A percentile compares a stretch with the other conserved stretches of the same genome.
These are phyloP conservation scores for Symbiodinium natans DNA, from an alignment of 73 alveolate genomes.

Conservation along the genomic window DNA sequence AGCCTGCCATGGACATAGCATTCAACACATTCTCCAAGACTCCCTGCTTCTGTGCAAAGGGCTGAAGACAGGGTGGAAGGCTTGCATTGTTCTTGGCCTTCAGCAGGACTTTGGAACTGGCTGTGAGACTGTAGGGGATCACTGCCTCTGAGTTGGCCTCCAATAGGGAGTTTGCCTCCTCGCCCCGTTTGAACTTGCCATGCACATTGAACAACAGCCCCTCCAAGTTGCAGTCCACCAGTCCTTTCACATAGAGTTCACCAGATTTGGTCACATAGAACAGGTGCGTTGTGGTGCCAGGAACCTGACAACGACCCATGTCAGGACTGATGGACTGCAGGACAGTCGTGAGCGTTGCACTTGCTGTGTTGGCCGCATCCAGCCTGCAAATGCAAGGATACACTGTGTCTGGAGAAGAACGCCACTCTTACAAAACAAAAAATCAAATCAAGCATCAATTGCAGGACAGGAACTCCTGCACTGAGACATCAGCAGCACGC, in stretches of 20 bases:
- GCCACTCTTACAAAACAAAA: no score
- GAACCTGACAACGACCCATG: background rate
- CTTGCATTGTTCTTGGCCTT: background rate
- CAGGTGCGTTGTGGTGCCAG: background rate
- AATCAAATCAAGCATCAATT: no score
- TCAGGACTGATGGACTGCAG: background rate
- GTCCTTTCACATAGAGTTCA: background rate
- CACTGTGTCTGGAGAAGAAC: background rate
- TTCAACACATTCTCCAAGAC: background rate
- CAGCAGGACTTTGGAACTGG: background rate
- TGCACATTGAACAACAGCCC: background rate
- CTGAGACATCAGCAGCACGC: background rate
- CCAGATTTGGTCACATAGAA: background rate
- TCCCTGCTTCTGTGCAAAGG: background rate
- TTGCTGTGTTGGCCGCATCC: no score
- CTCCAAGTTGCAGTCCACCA: background rate
- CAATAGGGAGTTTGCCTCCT: background rate
- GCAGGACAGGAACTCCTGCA: background rate
- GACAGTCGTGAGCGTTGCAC: no score
- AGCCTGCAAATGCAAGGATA: no score
- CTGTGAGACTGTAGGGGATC: background rate
- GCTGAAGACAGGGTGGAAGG: background rate
- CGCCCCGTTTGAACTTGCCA: conserved; percentile 1
- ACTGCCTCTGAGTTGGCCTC: background rate
- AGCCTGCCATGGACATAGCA: background rate